Evolutionary conservation across 2,329 filamentous ascomycete genomes (phyloP), one percentile per base, ranked within the genome.

Genomic region (Colletotrichum ledebouriae): DNA sequence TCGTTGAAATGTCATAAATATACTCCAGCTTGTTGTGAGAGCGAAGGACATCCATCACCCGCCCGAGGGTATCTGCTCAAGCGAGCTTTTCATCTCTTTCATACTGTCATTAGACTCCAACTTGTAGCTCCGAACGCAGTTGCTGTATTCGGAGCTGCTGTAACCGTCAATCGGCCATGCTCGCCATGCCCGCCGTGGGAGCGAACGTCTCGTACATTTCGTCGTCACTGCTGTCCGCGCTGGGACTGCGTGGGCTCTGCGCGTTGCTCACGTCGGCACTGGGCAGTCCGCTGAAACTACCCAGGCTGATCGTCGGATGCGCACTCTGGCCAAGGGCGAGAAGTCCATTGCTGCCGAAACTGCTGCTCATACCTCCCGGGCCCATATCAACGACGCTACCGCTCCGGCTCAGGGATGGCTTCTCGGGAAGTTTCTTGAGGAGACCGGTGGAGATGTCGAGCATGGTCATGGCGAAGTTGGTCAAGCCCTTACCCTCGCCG

Each of bases 401-500:
- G 41, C 80, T 84, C 50, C 87, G 82, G 73, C 86, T 89, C 73
- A 93, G 84, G 25, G 85, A 85, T 9, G 90, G 91, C 78, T 93
- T 93, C 75, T 91, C 89, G 0, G 91, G 90, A 17, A 93, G 83
- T 72, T 89, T 86, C 75, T 91, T 91, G 25, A 92, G 83, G 68
- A 93, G 77, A 0, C 89, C 89, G 0, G 89, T 91, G 20, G 88
- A 90, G 61, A 91, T 91, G 75, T 94, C 92, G 49, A 94, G 81
- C 85, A 92, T 93, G 3, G 90, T 90, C 82, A 94, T 90, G n/a
- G 92, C 91, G 73, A 93, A 93, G 70, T 88, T 85, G 0, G 89
- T 90, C 60, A 90, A 75, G 1, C 85, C 83, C 55, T 81, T 85
- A 62, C 83, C 85, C 73, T 87, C 86, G 2, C 86, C 86, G 0